A percentile compares a stretch with the other conserved stretches of the same genome.
Conservation (phyloP, 495 filamentous ascomycete genomes). For the Parathielavia hyrcaniae region DNA sequence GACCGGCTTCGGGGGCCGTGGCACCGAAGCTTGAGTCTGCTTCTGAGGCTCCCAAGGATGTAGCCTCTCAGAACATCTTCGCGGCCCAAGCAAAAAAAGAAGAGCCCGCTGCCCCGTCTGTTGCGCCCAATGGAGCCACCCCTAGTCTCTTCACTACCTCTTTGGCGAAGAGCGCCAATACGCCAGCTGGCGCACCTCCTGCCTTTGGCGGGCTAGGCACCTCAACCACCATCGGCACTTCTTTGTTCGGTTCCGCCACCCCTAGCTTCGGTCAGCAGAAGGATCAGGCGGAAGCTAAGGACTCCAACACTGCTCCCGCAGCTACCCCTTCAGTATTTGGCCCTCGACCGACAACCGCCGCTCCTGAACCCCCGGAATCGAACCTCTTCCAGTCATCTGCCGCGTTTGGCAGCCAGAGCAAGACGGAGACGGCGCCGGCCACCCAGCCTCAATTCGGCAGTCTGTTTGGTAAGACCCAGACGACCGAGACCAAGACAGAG, state of each 20-base stretch:
- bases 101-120: conserved; percentile 15
- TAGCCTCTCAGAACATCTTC: conserved; percentile 21
- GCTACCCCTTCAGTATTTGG: conserved; percentile 22
- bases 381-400: conserved; percentile 37
- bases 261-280: conserved; percentile 21
- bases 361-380: conserved; percentile 26
- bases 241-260: conserved; percentile 21
- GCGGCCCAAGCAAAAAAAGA: conserved; percentile 10
- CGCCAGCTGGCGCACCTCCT: conserved; percentile 21
- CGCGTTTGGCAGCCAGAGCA: conserved; percentile 39
- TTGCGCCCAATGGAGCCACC: conserved; percentile 15
- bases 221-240: conserved; percentile 12
- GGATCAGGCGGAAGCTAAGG: conserved; percentile 20
- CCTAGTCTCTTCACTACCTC: conserved; percentile 17
- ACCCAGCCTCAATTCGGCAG: conserved; percentile 20
- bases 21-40: conserved; percentile 24
- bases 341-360: conserved; percentile 13
- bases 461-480: conserved; percentile 31
- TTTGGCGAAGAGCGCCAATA: conserved; percentile 16
- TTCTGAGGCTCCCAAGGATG: conserved; percentile 17
- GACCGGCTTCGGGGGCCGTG: conserved; percentile 30
- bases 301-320: conserved; percentile 14
- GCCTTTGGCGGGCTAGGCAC: conserved; percentile 27
- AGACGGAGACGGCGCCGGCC: conserved; percentile 26
- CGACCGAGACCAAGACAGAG: conserved; percentile 19